Base-by-base conservation (phyloP, 2,329 filamentous ascomycete genomes). In the Penicillium glabrum region DNA sequence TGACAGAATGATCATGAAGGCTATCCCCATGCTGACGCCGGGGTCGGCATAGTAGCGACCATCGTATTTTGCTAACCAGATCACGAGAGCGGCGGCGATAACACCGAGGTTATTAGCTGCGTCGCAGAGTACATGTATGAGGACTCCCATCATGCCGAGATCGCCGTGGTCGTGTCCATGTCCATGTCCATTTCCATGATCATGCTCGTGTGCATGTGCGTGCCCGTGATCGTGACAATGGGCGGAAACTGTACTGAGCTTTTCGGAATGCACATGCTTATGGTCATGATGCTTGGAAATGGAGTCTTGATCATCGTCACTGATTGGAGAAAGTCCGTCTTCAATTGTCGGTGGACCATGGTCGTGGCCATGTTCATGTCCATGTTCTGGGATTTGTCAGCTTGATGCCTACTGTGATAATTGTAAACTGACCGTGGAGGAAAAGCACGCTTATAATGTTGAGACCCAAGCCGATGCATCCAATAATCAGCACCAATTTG, bases 21-120 rank as follows among this genome's bases (percentile, higher is more conserved):
- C 82, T 64, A 92, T 93, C 50, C 81, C 86, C 69, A 89, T 79
- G 56, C 87, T 85, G 33, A 87, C 82, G 3, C 80, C 86, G 0
- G 89, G 89, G 67, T 93, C 89, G 5, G 86, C 88, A 63, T 91
- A 92, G 75, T 83, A 90, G 33, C 87, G 80, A 3, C 72, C 78
- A 1, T 82, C 77, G 29, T 82, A 85, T 29, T 80, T 69, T 0
- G 82, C 78, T 55, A 86, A 77, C 89, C 88, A 91, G 69, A 92
- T 88, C 31, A 90, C 79, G 2, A 87, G 66, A 0, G 87, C 88
- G 1, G 88, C 83, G 35, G 87, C 77, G 48, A 91, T 90, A 57
- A 93, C 89, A 10, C 88, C 89, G 11, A 91, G 71, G 64, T 93
- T 93, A 75, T 91, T 92, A 60, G 89, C 79, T 5, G 88, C 87